Conservation (phyloP, 805 yeast genomes). For the Spathaspora sp. region DNA sequence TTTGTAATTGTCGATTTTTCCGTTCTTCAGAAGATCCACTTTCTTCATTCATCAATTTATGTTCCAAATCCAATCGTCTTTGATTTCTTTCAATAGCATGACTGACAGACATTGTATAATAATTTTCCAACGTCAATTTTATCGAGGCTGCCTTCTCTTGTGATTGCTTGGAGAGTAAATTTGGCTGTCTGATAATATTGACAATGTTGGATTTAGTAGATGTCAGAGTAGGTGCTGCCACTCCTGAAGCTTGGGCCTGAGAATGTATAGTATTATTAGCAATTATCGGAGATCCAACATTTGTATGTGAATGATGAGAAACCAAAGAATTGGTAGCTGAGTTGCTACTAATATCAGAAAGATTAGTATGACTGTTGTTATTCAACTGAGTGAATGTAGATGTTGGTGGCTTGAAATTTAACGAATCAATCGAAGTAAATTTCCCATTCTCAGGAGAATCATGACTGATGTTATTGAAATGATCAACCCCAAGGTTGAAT, state of each 20-base stretch:
- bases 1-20: conserved; percentile 72
- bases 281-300: background rate
- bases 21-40: conserved; percentile 74
- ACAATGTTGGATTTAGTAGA: conserved; percentile 46
- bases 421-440: conserved; percentile 36
- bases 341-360: conserved; percentile 30
- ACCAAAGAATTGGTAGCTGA: conserved; percentile 17
- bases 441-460: conserved; percentile 13
- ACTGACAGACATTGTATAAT: conserved; percentile 77
- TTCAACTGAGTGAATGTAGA: conserved; percentile 36
- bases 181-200: conserved; percentile 80
- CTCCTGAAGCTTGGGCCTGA: background rate
- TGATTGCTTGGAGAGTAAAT: conserved; percentile 62
- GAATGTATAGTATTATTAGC: background rate
- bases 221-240: conserved; percentile 8
- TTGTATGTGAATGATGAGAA: conserved; percentile 20
- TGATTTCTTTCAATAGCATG: conserved; percentile 96
- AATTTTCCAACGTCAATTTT: conserved; percentile 77
- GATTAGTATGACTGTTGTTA: conserved; percentile 36
- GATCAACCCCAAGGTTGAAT: conserved; percentile 6
- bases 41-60: conserved; percentile 61
- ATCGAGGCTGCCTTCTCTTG: conserved; percentile 85
- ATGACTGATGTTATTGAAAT: conserved; percentile 1
- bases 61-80: conserved; percentile 82
- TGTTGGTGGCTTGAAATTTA: conserved; percentile 35